Base-by-base conservation (phyloP, 2,329 filamentous ascomycete species). In the Aurifilum marmelostoma region DNA sequence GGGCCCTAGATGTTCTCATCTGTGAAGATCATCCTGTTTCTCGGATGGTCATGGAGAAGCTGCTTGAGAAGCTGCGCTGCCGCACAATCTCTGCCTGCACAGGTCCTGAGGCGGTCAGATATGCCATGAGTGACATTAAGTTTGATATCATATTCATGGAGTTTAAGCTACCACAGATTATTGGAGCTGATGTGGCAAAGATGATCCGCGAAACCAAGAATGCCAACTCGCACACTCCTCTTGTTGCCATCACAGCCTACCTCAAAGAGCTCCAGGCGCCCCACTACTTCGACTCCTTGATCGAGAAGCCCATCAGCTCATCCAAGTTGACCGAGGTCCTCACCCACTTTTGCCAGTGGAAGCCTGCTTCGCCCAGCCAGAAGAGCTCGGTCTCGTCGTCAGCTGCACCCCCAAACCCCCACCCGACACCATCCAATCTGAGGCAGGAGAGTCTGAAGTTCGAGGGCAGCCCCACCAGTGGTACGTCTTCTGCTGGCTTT, bases 141-240 rank as follows among this genome's bases (percentile, higher is more conserved):
- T 99, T 98, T 76, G 96, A 99, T 80, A 93, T 97, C 75, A 97
- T 99, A 77, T 96, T 99, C 84, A 95, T 97, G 79, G 96, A 99
- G 80, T 97, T 94, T 82, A 97, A 95, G 78, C 84, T 99, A 60
- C 95, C 96, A 12, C 93, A 97, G 76, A 94, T 98, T 76, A 98
- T 94, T 75, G 96, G 96, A 32, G 92, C 93, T 16, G 96, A 99
- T 77, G 93, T 99, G 68, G 95, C 96, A 64, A 91, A 96, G 43
- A 99, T 99, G 96, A 94, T 99, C 73, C 90, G 96, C 62, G 95
- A 98, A 77, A 97, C 95, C 0, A 96, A 95, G 82, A 97, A 97
- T 78, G 89, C 93, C 69, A 99, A 99, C 77, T 92, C 92, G 0
- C 90, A 96, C 74, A 99, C 96, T 0, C 96, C 96, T 0, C 97